Conservation (phyloP, 73 alveolate genomes). For the Paramecium sexaurelia region DNA sequence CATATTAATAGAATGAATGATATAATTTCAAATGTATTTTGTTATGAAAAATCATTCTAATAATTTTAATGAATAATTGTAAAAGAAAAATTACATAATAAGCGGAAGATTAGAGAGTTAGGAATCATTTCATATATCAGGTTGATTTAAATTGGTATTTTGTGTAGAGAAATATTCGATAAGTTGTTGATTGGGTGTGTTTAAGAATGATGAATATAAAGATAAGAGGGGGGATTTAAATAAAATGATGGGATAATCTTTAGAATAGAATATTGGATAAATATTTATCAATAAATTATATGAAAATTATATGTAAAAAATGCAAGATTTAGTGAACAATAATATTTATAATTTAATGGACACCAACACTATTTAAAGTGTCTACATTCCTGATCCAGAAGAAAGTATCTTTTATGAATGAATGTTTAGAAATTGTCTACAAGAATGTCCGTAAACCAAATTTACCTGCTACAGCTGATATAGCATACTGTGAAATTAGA, state of each 20-base stretch:
- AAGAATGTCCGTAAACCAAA: slow-evolving; percentile 46
- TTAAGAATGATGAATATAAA: neutral
- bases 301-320: neutral
- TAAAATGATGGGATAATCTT: neutral
- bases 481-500: slow-evolving; percentile 50
- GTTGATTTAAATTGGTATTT: no score
- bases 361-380: neutral
- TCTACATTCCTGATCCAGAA: slow-evolving; percentile 20
- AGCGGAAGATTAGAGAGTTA: no score
- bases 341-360: slow-evolving; percentile 1
- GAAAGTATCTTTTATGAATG: neutral
- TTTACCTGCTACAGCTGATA: slow-evolving; percentile 31
- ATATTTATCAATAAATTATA: neutral
- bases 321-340: slow-evolving; percentile 31
- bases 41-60: no score
- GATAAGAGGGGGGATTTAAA: neutral
- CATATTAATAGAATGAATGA: no score
- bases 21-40: no score
- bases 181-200: no score
- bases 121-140: no score
- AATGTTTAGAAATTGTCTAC: slow-evolving; percentile 12
- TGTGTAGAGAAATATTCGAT: no score
- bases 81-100: no score
- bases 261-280: neutral
- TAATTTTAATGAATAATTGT: no score